Conservation (phyloP, 352 stramenopile genomes). For the Blastocystis sp. region DNA sequence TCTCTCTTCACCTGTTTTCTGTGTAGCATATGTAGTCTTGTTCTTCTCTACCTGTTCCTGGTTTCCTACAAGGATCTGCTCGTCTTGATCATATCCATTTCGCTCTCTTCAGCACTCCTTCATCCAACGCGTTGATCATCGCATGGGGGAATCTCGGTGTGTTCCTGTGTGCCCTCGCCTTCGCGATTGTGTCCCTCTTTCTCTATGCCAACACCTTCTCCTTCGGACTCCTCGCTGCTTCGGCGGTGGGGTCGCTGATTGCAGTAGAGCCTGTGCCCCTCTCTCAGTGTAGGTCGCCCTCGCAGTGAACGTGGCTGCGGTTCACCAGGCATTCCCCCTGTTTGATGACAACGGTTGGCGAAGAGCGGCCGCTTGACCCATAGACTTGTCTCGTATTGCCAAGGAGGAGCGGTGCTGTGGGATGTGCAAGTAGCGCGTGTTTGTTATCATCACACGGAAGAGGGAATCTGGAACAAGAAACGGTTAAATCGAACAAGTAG, state of each 20-base stretch:
- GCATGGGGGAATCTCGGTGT: not conserved
- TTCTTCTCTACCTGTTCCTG: not conserved
- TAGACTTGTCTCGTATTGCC: not conserved
- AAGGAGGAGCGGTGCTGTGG: not conserved
- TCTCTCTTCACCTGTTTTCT: not conserved
- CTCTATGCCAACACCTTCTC: not conserved
- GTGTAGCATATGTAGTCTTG: not conserved
- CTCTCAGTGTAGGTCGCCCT: not conserved
- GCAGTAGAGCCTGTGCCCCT: not conserved
- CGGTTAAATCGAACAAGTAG: not conserved
- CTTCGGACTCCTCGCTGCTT: not conserved
- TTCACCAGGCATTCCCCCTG: not conserved
- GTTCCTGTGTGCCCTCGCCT: not conserved
- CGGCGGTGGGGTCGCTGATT: not conserved
- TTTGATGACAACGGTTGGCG: slow-evolving; percentile 20
- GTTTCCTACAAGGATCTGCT: not conserved
- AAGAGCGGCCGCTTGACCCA: not conserved
- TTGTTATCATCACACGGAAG: not conserved
- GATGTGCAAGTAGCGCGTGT: not conserved
- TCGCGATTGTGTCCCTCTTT: not conserved
- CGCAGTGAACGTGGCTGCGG: not conserved
- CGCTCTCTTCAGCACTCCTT: not conserved
- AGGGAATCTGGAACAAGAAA: not conserved
- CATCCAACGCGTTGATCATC: not conserved
- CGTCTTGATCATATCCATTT: slow-evolving; percentile 8